These are phyloP conservation scores for Talaromyces sp. DNA, from an alignment of 2,329 filamentous ascomycete species.

Conservation along the genomic window DNA sequence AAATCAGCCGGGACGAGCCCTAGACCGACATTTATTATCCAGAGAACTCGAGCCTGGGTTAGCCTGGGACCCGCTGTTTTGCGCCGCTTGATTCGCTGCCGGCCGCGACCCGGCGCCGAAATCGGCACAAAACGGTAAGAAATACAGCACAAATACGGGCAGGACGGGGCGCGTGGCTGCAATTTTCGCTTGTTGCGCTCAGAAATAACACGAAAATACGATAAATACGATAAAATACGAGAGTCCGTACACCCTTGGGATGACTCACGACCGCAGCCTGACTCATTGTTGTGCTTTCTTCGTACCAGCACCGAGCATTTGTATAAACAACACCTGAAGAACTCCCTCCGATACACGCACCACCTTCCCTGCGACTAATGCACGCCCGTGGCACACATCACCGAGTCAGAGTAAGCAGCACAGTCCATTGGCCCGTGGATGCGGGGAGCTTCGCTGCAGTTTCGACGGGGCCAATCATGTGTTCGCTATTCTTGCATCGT, in stretches of 20 bases:
- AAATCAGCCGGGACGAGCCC: background rate
- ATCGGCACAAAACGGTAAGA: background rate
- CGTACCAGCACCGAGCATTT: background rate
- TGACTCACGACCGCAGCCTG: background rate
- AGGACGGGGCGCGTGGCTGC: background rate
- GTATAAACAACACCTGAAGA: background rate
- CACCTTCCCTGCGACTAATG: background rate
- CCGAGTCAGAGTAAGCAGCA: background rate
- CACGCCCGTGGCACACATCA: background rate
- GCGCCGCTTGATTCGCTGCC: background rate
- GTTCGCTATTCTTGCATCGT: background rate
- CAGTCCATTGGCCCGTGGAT: background rate
- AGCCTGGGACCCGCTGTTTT: background rate
- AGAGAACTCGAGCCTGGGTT: background rate
- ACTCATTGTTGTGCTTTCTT: background rate
- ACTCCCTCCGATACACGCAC: background rate
- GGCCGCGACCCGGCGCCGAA: background rate
- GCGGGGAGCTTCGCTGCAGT: background rate
- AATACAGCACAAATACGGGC: background rate
- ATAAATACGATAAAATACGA: background rate
- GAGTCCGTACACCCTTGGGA: background rate
- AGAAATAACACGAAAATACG: background rate
- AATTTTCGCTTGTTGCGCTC: background rate
- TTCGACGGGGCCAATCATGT: background rate
- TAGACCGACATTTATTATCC: conserved; percentile 4